Evolutionary conservation across 2,329 filamentous ascomycete genomes (phyloP), one percentile per base, ranked within the genome.

Genomic region (Immersiporthe knoxdaviesiana): DNA sequence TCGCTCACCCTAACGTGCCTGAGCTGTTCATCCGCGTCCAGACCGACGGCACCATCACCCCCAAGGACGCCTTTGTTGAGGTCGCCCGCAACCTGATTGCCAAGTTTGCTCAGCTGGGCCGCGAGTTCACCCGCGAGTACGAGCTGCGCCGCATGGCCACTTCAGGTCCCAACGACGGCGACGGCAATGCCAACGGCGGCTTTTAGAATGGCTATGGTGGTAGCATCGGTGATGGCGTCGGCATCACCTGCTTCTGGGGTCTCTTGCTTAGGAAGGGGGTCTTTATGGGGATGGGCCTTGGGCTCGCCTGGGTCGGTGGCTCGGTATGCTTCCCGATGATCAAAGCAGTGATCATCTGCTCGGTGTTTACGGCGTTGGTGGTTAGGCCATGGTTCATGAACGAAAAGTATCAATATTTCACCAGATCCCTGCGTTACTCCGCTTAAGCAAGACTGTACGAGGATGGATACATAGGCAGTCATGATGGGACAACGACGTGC

Each of bases 61-160:
- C 96, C n/a, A 94, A 94, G 74, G 93, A 97, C 74, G 94, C 94
- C 1, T 85, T 99, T 54, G 84, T 96, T 67, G 87, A 90, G 65
- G 90, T 91, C 56, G 97, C 92, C 82, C 89, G 92, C 79, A 91
- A 94, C 73, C 85, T 97, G 60, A 92, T 99, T 72, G 87, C 89
- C 70, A 91, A 97, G 73, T 87, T 97, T 67, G 91, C 91, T 68
- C 90, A 90, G 73, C 84, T 99, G 70, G 91, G 91, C 72, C 89
- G 92, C 73, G 93, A 97, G 77, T 97, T 98, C 79, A 97, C 92
- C 27, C 94, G 95, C 77, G 95, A 98, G 80, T 96, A 90, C 81
- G 93, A 97, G 80, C 82, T 97, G 75, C 90, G 93, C 76, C 94
- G 94, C 81, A 95, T 97, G 86, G 92, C 91, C 70, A 88, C 88